Evolutionary conservation across 2,329 filamentous ascomycete genomes (phyloP).

Genomic region (Stromatinia cepivora): DNA sequence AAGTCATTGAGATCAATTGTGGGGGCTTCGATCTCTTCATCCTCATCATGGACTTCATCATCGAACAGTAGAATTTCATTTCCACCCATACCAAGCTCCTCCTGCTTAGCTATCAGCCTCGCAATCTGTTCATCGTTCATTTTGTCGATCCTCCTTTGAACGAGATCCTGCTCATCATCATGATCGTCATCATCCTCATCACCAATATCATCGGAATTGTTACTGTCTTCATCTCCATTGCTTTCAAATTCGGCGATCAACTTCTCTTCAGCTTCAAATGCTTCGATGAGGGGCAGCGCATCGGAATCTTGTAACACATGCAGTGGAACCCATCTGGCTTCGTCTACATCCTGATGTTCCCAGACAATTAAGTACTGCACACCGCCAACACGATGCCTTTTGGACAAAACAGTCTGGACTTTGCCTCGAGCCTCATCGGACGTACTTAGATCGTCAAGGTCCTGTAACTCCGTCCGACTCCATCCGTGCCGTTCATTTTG

Average conservation of each 20-base stretch:
- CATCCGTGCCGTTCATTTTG: slow-evolving; percentile 40
- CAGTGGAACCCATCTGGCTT: slow-evolving; percentile 51
- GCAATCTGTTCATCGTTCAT: slow-evolving; percentile 67
- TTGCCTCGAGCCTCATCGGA: slow-evolving; percentile 48
- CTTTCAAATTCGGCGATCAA: slow-evolving; percentile 40
- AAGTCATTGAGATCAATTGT: slow-evolving; percentile 16
- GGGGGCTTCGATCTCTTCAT: slow-evolving; percentile 25
- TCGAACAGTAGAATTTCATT: slow-evolving; percentile 60
- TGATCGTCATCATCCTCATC: slow-evolving; percentile 40
- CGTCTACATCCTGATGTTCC: slow-evolving; percentile 46
- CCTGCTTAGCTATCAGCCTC: slow-evolving; percentile 59
- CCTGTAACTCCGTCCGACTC: slow-evolving; percentile 47
- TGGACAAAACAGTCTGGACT: slow-evolving; percentile 47
- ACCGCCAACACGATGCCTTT: slow-evolving; percentile 47
- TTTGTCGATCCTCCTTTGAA: slow-evolving; percentile 40
- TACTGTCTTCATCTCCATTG: slow-evolving; percentile 40
- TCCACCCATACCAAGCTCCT: slow-evolving; percentile 61
- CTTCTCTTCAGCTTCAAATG: slow-evolving; percentile 42
- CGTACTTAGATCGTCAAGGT: slow-evolving; percentile 52
- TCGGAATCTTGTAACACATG: slow-evolving; percentile 39
- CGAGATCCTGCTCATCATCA: slow-evolving; percentile 42
- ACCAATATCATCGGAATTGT: slow-evolving; percentile 11
- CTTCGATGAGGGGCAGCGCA: slow-evolving; percentile 39
- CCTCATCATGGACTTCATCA: slow-evolving; percentile 42
- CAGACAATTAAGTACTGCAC: slow-evolving; percentile 54